A percentile compares a stretch with the other conserved stretches of the same genome.
phyloP scores from a whole-genome alignment of 345 rosid genomes.

The Bruguiera parviflora region DNA sequence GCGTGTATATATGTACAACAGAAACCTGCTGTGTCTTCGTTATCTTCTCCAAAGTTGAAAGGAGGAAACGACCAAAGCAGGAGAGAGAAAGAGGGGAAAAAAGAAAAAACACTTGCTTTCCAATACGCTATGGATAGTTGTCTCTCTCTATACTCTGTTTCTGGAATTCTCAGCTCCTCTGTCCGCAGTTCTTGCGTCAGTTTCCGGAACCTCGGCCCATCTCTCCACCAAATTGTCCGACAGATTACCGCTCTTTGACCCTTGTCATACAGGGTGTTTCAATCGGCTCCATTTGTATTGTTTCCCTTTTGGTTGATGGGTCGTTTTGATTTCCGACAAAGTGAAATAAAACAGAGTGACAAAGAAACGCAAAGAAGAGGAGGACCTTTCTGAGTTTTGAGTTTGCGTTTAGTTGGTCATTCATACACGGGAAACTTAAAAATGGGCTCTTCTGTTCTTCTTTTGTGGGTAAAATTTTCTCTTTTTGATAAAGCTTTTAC shows the following conservation, averaged over 20 bases:
- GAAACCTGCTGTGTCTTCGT: constrained; percentile 7
- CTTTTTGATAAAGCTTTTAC: neutral
- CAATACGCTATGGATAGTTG: constrained; percentile 36
- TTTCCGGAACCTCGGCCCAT: constrained; percentile 29
- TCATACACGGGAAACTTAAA: neutral
- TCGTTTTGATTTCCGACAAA: constrained; percentile 13
- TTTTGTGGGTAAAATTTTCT: neutral
- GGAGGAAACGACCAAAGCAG: neutral
- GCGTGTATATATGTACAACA: neutral
- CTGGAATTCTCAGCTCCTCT: constrained; percentile 33
- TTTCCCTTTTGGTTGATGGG: neutral
- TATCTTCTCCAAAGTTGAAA: constrained; percentile 33
- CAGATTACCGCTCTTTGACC: constrained; percentile 26
- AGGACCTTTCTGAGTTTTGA: too few relatives aligned
- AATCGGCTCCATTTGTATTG: neutral
- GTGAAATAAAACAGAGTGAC: neutral
- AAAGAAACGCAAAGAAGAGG: neutral
- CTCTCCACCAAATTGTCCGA: constrained; percentile 18
- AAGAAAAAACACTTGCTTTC: neutral
- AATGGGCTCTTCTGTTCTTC: neutral
- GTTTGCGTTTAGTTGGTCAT: neutral
- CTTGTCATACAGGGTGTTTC: constrained; percentile 7
- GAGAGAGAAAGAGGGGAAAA: too few relatives aligned
- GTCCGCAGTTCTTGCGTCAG: constrained; percentile 20
- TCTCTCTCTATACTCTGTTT: constrained; percentile 15